Evolutionary conservation across 208 protist species (phyloP), one percentile per base, ranked within the genome.

Genomic region (Acanthamoeba castellanii): DNA sequence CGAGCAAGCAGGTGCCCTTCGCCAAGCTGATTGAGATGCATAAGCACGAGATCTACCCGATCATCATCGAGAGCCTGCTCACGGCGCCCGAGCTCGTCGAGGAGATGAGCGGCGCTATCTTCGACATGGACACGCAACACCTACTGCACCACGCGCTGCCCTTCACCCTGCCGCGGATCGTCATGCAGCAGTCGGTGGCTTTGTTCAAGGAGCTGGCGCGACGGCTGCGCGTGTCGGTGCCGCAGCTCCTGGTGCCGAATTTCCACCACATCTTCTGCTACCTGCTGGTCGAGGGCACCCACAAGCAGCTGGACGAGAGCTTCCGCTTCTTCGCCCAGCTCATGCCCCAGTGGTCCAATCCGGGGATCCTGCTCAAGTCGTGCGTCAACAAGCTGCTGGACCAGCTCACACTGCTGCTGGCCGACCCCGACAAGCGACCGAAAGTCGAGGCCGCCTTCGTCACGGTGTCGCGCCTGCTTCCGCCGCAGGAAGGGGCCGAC

Each of bases 321-420:
- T 78, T 92, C 64, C n/a, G 25, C 52, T 92, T 92, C 64, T 78
- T 92, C 61, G 37, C 13, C 37, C 20, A 68, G 61, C 64, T 78
- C 59, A 42, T 92, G 87, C 87, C 87, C 6, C 81, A 88, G 81
- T 88, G 81, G 81, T 92, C 87, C 37, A 76, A 70, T n/a, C 87
- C 87, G 47, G 34, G 59, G 13, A 70, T 92, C 32, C 59, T 92
- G 55, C 55, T 92, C 61, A 92, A 92, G 87, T 78, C 87, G 61
- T 92, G 87, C 61, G 42, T 92, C 37, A 92, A 92, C 87, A 92
- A 92, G 87, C 64, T 92, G 68, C 90, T 94, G 47, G 47, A 84
- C 32, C 68, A 84, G 32, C 90, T 94, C 68, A 68, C 55, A 3
- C 47, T 94, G 45, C 34, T 94, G 22, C 72, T 94, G 68, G 68